phyloP scores from a whole-genome alignment of 768 basidiomycete species.

The Mycena maculata region DNA sequence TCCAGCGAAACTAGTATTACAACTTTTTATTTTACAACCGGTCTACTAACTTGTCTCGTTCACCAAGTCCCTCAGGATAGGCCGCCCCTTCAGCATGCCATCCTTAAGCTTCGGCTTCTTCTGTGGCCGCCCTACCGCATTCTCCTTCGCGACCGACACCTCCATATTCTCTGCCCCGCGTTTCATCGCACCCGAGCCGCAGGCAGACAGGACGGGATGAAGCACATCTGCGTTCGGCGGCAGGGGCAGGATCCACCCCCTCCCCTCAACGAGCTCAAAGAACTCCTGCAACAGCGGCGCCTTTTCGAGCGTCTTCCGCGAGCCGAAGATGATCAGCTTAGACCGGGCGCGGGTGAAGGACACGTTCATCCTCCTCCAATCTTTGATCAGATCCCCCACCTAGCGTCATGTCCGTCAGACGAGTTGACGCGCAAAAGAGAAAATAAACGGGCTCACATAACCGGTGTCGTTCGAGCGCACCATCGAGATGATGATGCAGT shows the following conservation, averaged over 20 bases:
- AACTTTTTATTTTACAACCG: too few relatives aligned
- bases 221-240: slow-evolving; percentile 62
- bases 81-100: slow-evolving; percentile 65
- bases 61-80: slow-evolving; percentile 71
- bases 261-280: slow-evolving; percentile 78
- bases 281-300: slow-evolving; percentile 78
- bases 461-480: slow-evolving; percentile 87
- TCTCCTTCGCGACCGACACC: slow-evolving; percentile 17
- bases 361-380: slow-evolving; percentile 97
- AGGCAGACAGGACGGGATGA: slow-evolving; percentile 51
- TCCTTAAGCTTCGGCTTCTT: slow-evolving; percentile 52
- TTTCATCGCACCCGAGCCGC: slow-evolving; percentile 37
- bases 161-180: slow-evolving; percentile 42
- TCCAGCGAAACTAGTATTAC: slow-evolving; percentile 4
- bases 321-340: slow-evolving; percentile 93
- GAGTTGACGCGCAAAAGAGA: background rate
- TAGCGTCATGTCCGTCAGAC: slow-evolving; percentile 43
- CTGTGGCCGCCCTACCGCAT: slow-evolving; percentile 40
- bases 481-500: slow-evolving; percentile 93
- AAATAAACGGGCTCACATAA: slow-evolving; percentile 64
- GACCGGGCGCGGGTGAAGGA: slow-evolving; percentile 93
- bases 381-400: slow-evolving; percentile 93
- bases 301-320: slow-evolving; percentile 76
- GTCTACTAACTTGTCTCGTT: slow-evolving; percentile 47
- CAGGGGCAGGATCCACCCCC: slow-evolving; percentile 77